A percentile compares a stretch with the other conserved stretches of the same genome.
These are phyloP conservation scores for Pyrenochaeta sp. DNA, from an alignment of 2,329 filamentous ascomycete genomes.

Conservation along the genomic window DNA sequence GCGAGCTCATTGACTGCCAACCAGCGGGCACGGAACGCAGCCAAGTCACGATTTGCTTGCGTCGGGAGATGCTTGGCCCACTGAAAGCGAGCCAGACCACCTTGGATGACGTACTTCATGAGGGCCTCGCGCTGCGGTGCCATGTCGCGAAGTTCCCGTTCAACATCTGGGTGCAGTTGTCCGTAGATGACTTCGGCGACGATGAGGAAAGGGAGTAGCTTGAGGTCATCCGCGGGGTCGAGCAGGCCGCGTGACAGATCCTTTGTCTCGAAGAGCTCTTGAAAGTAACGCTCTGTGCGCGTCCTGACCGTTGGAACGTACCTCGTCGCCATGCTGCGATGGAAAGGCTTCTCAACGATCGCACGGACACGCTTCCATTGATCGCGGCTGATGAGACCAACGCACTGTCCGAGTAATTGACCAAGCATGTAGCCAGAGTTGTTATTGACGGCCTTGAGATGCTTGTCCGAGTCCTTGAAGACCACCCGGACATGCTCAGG, in stretches of 20 bases:
- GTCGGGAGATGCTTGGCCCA: conserved; percentile 39
- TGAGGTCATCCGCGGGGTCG: conserved; percentile 42
- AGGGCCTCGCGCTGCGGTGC: conserved; percentile 42
- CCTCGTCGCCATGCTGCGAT: not conserved
- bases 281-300: conserved; percentile 10
- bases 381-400: conserved; percentile 51
- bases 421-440: conserved; percentile 53
- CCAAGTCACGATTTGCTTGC: conserved; percentile 30
- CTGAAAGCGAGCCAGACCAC: conserved; percentile 43
- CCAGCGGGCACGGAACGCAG: conserved; percentile 26
- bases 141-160: conserved; percentile 30
- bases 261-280: conserved; percentile 7
- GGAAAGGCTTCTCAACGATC: conserved; percentile 29
- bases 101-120: conserved; percentile 45
- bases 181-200: conserved; percentile 52
- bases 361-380: conserved; percentile 39
- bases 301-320: conserved; percentile 3
- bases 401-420: conserved; percentile 53
- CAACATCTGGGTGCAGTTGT: conserved; percentile 28
- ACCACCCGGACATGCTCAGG: conserved; percentile 48
- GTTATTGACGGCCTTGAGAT: conserved; percentile 54
- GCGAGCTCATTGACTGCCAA: conserved; percentile 44
- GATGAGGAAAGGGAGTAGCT: conserved; percentile 51
- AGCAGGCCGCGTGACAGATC: conserved; percentile 13
- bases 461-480: conserved; percentile 56